Base-by-base conservation (phyloP, 495 filamentous ascomycete species). In the Podospora appendiculata region DNA sequence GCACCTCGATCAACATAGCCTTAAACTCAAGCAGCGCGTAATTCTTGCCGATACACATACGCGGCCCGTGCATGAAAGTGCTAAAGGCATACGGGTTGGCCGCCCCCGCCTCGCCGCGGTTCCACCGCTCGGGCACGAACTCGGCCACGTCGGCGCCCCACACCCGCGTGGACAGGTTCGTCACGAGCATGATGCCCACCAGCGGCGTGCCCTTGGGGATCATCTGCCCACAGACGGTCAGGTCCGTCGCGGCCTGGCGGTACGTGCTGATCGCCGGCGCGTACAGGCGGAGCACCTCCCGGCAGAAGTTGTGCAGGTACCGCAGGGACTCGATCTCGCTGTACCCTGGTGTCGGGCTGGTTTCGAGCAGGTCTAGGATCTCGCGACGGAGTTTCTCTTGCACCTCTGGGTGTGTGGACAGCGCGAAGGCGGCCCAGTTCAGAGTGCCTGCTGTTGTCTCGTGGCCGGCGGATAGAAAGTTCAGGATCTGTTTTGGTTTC, bases 1-100 rank as follows among this genome's bases (percentile, higher is more conserved):
- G 51, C n/a, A 62, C 17, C 55, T 60, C 58, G 18, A 67, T 18
- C 36, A 69, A 49, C 32, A 65, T 34, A 10, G 43, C 39, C 58
- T 69, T 69, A 48, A 65, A 41, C 51, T 65, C 64, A 13, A 59
- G 40, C 41, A 65, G 12, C 17, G 64, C 60, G 47, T 61, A 65
- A 13, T 55, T 36, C 54, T 62, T 63, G 32, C 62, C 66, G 17
- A 67, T 59, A 49, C 64, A 69, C 0, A 59, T 39, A 13, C 66
- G 45, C 34, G 62, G 62, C 10, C 66, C 66, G 47, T 52, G 49
- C 17, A 45, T 36, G 40, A 68, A 68, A 6, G 54, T 54, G 43
- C 52, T 34, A 8, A 55, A 45, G 12, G 48, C 54, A 41, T 61
- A 63, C 17, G 62, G 63, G 32, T 34, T 50, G 10, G 45, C 48